Evolutionary conservation across 306 rosid genomes (phyloP), one percentile per base, ranked within the genome.

Genomic region (Adenanthera pavonina): DNA sequence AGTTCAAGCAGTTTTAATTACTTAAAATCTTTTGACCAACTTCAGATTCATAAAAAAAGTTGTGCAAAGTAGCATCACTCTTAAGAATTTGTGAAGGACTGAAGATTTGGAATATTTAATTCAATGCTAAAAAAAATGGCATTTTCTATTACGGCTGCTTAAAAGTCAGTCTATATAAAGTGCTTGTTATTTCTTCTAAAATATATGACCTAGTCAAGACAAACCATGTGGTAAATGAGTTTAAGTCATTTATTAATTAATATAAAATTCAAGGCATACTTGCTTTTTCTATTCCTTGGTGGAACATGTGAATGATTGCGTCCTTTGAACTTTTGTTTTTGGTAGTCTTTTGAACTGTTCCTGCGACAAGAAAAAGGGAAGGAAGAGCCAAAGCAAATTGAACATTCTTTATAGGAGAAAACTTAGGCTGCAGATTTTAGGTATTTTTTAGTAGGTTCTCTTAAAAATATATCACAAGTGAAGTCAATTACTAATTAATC

Each of bases 51-150:
- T 0, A 15, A n/a, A 40, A 9, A 38, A 9, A 9, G 2, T 8
- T 66, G 47, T 36, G 19, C 41, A 36, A 38, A 0, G 25, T 38
- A 38, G 48, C 71, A 35, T 64, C 6, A 35, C 20, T 35, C 69
- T 16, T 64, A 6, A 62, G 41, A 64, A 64, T 35, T 36, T 64
- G 15, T 36, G 15, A 20, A n/a, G 71, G 64, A 44, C 15, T 41
- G 49, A 66, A 74, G 62, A 30, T 52, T 53, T 13, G 80, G 10
- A 14, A 35, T 12, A 77, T 35, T 41, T 62, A 47, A 66, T 61
- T 46, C 40, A 30, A 38, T 57, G 77, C 48, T 76, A 57, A 35
- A 2, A 75, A 47, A 54, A 7, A n/a, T n/a, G 14, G 35, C 43
- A 77, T n/a, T 65, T 10, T 54, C 33, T 52, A 35, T 30, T 47